Conservation (phyloP, 192 early-diverging fungal genomes). For the Mortierella antarctica region DNA sequence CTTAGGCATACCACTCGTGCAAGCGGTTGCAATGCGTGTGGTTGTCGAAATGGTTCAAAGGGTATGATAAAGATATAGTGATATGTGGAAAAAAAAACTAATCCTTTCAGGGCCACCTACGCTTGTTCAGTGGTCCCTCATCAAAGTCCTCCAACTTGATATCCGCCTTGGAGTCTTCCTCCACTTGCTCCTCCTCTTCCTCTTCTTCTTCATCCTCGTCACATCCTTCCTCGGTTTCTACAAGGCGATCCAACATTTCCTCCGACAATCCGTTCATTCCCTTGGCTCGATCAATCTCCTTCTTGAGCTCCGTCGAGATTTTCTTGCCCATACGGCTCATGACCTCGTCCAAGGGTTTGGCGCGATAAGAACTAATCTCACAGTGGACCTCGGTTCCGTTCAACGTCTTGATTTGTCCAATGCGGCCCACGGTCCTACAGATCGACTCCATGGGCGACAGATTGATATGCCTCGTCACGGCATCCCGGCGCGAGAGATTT, state of each 20-base stretch:
- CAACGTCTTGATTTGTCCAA: conserved; percentile 49
- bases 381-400: conserved; percentile 35
- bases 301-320: conserved; percentile 5
- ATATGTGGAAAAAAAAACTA: neutral
- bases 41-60: neutral
- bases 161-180: conserved; percentile 1
- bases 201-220: conserved; percentile 17
- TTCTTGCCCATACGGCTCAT: conserved; percentile 42
- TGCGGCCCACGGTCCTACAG: conserved; percentile 35
- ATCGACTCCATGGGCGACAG: conserved; percentile 50
- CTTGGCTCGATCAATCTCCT: conserved; percentile 25
- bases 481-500: conserved; percentile 40
- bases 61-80: neutral
- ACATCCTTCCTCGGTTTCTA: conserved; percentile 1
- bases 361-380: conserved; percentile 25
- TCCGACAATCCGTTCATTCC: conserved; percentile 1
- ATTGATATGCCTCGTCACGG: conserved; percentile 49
- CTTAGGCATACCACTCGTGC: too few species aligned
- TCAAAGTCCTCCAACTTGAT: too few species aligned
- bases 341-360: conserved; percentile 43
- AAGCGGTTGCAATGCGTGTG: too few species aligned
- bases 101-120: neutral
- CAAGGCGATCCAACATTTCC: neutral
- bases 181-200: conserved; percentile 5
- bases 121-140: too few species aligned